Evolutionary conservation across 2,329 filamentous ascomycete species (phyloP), one percentile per base, ranked within the genome.

Genomic region (Hypoxylon sp.): DNA sequence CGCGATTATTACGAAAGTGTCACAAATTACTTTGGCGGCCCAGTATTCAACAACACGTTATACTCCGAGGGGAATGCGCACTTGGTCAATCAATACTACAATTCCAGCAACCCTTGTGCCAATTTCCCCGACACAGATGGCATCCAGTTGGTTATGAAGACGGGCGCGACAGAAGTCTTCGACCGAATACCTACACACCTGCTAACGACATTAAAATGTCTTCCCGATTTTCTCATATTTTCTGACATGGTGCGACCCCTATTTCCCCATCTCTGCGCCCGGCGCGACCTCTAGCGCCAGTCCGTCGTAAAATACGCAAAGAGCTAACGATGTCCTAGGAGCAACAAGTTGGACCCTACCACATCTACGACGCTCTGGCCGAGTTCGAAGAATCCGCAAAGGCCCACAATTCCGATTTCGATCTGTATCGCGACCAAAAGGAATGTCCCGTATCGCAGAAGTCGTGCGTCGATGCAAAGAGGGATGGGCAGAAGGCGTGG

Each of bases 211-310:
- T 76, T 88, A 61, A 83, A 82, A 63, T 89, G 87, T 72, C 78
- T 86, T n/a, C 80, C 82, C 40, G 84, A 90, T 71, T 84, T 85
- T 59, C 80, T 88, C 25, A 79, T 89, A 64, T 91, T 89, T 75
- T 86, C 85, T 1, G 88, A 91, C 64, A 75, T 90, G 60, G 78
- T 79, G 70, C 30, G 73, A 33, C 48, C 25, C 37, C 30, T 44
- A 54, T 50, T 55, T 10, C 35, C 74, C n/a, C 77, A 71, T 74
- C 53, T 55, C 37, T 4, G 13, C 30, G 22, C 48, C 46, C 49
- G 33, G n/a, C 7, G 25, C 37, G 22, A 22, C 3, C 10, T 20
- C 14, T 51, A 63, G 55, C 49, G 60, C 13, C 11, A 13, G n/a
- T 11, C 33, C 22, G 37, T 37, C 20, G 27, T 4, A 22, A 37